Base-by-base conservation (phyloP, 2,329 filamentous ascomycete species). In the Tolypocladium guangdongense region DNA sequence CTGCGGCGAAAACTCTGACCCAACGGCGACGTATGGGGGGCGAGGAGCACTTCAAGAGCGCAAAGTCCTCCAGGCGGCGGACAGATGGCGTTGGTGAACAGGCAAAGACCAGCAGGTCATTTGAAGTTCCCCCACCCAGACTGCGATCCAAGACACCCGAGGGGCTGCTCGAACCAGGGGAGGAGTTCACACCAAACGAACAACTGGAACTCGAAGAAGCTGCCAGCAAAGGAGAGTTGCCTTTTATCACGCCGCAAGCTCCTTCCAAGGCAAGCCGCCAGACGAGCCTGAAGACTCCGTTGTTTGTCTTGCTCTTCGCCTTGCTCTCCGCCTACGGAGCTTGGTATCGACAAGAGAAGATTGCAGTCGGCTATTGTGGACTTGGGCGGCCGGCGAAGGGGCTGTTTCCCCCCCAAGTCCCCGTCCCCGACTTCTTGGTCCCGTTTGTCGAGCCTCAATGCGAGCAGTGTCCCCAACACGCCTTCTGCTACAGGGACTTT, bases 281-380 rank as follows among this genome's bases (percentile, higher is more conserved):
- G 54, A 68, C 74, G 10, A 75, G 77, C 27, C 71, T 84, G 35
- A 80, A 80, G 55, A 82, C 82, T 0, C 85, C 89, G 18, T 75
- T 92, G 2, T 82, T 83, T 66, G 81, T 90, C 7, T 75, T 96
- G 2, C 66, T 92, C 3, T 66, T 87, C 22, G 84, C 86, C 0
- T 71, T 93, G 11, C 68, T 93, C 7, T 80, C 80, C 35, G 83
- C 86, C 0, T 89, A 95, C 58, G 86, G 78, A 33, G 81, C 81
- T 10, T 93, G 91, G 81, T 99, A 91, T 74, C 80, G 92, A 49
- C 89, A 96, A 66, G 93, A 99, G 70, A 97, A 97, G 76, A 75
- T 96, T n/a, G 87, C 89, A 18, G 89, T 97, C 22, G 93, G 95
- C 36, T 99, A 95, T 66, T 99, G 93, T 66, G 90, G 91, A 14